These are phyloP conservation scores for Cardamine resedifolia DNA, from an alignment of 345 rosid species.

Conservation along the genomic window DNA sequence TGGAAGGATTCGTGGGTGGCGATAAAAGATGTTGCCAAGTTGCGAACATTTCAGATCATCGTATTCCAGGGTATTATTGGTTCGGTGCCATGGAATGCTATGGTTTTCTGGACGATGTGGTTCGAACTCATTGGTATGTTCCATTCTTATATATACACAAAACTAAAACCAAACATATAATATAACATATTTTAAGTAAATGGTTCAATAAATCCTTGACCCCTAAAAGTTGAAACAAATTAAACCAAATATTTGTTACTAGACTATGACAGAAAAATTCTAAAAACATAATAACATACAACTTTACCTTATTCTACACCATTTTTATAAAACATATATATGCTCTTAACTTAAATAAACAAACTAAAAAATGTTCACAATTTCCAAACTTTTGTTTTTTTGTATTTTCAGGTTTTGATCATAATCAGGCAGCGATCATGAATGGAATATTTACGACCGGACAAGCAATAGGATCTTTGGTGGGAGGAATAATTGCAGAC, in stretches of 20 bases:
- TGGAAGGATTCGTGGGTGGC: slow-evolving; percentile 78
- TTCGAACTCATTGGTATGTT: slow-evolving; percentile 80
- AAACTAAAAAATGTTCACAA: background rate
- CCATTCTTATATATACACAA: background rate
- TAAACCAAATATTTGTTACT: background rate
- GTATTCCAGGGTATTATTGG: slow-evolving; percentile 84
- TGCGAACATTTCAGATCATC: slow-evolving; percentile 77
- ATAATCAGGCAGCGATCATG: slow-evolving; percentile 64
- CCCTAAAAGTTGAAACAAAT: background rate
- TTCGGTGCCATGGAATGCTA: slow-evolving; percentile 82
- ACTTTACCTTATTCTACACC: background rate
- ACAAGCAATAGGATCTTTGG: slow-evolving; percentile 62
- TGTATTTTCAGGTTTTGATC: slow-evolving; percentile 58
- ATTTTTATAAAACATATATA: background rate
- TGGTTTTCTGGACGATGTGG: slow-evolving; percentile 95
- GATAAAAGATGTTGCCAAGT: slow-evolving; percentile 62
- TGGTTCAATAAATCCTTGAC: background rate
- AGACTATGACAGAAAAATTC: background rate
- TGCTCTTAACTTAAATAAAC: background rate
- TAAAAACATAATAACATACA: too few species aligned
- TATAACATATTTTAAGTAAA: background rate
- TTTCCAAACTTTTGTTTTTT: background rate
- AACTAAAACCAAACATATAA: background rate
- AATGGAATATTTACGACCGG: slow-evolving; percentile 68
- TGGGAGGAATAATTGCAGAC: slow-evolving; percentile 83